A percentile compares a stretch with the other conserved stretches of the same genome.
phyloP scores from a whole-genome alignment of 306 rosid genomes.

The Inga leiocalycina region DNA sequence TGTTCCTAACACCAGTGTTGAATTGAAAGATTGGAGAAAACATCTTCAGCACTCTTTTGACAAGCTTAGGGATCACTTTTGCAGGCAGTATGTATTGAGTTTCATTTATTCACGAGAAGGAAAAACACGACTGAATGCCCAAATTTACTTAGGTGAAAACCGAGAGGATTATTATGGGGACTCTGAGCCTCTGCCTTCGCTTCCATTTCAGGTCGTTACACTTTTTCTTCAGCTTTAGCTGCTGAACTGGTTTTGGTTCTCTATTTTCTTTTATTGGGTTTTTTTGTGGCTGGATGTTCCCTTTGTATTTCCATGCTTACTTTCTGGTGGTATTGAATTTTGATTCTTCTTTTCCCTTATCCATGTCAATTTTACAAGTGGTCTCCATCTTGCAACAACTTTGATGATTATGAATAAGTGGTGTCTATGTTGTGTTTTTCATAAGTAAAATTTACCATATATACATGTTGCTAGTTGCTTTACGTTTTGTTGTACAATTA shows the following conservation, averaged over 20 bases:
- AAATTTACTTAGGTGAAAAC: slow-evolving; percentile 67
- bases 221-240: slow-evolving; percentile 33
- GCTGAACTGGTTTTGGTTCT: slow-evolving; percentile 19
- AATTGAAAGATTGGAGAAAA: slow-evolving; percentile 93
- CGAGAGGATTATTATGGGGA: slow-evolving; percentile 70
- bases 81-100: slow-evolving; percentile 82
- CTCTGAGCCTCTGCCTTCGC: slow-evolving; percentile 79
- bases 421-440: background rate
- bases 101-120: slow-evolving; percentile 99
- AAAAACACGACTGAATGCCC: slow-evolving; percentile 79
- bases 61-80: slow-evolving; percentile 94
- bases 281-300: slow-evolving; percentile 5
- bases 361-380: background rate
- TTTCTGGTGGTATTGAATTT: slow-evolving; percentile 14
- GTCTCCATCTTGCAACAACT: background rate
- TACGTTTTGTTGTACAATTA: background rate
- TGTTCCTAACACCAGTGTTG: slow-evolving; percentile 53
- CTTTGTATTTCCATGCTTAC: slow-evolving; percentile 24
- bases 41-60: slow-evolving; percentile 92
- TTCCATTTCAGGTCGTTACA: slow-evolving; percentile 89
- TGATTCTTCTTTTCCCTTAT: background rate
- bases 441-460: background rate
- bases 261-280: background rate
- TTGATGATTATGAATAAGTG: background rate
- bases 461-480: background rate